Evolutionary conservation across 2,329 filamentous ascomycete genomes (phyloP).

Genomic region (Penicillium sp.): DNA sequence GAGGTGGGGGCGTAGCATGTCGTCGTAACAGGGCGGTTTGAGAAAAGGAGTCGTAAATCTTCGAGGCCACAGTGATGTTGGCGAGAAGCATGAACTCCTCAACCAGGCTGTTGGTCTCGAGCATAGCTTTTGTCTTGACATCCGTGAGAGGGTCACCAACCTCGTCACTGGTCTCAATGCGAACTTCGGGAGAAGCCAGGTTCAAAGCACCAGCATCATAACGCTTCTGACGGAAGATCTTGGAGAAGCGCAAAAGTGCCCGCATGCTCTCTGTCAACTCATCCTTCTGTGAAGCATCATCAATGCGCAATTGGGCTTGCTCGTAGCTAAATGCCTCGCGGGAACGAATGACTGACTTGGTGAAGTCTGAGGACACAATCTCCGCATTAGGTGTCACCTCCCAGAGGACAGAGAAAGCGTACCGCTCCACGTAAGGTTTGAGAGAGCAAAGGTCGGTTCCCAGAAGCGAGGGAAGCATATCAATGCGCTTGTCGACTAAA

Average conservation of each 20-base stretch:
- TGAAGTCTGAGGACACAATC: conserved; percentile 78
- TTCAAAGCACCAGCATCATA: conserved; percentile 94
- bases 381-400: conserved; percentile 81
- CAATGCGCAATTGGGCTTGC: conserved; percentile 87
- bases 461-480: conserved; percentile 95
- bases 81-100: conserved; percentile 99
- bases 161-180: conserved; percentile 89
- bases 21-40: conserved; percentile 91
- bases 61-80: conserved; percentile 87
- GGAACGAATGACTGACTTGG: conserved; percentile 95
- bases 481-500: conserved; percentile 96
- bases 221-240: conserved; percentile 87
- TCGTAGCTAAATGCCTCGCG: conserved; percentile 98
- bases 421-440: conserved; percentile 95
- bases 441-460: conserved; percentile 94
- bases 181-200: conserved; percentile 94
- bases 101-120: conserved; percentile 95
- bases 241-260: conserved; percentile 77
- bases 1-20: conserved; percentile 85
- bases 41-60: conserved; percentile 85
- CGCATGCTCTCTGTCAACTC: conserved; percentile 88
- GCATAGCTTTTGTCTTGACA: conserved; percentile 87
- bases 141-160: conserved; percentile 86
- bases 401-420: conserved; percentile 80
- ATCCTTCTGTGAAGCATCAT: conserved; percentile 79